Evolutionary conservation across 2,329 filamentous ascomycete species (phyloP).

Genomic region (Ramularia endophylla): DNA sequence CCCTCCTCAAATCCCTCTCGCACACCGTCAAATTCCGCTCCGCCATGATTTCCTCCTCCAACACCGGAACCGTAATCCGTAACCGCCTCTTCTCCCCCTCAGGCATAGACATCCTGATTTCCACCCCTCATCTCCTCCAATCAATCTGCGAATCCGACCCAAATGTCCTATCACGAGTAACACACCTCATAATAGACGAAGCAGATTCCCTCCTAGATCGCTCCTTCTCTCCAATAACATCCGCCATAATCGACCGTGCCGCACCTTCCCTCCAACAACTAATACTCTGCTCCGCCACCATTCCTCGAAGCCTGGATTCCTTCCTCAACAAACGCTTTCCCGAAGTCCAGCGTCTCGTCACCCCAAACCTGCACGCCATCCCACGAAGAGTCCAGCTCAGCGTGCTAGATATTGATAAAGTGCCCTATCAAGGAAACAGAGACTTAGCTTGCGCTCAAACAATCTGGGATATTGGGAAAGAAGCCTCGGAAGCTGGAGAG

Average conservation of each 20-base stretch:
- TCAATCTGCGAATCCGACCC: conserved; percentile 87
- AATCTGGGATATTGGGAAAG: conserved; percentile 87
- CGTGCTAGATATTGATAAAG: conserved; percentile 82
- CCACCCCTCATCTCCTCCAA: conserved; percentile 82
- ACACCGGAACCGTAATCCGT: conserved; percentile 73
- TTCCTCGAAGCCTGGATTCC: conserved; percentile 80
- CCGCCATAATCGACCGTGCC: conserved; percentile 72
- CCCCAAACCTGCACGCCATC: conserved; percentile 93
- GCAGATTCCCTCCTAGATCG: conserved; percentile 94
- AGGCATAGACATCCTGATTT: conserved; percentile 79
- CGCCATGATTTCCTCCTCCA: conserved; percentile 71
- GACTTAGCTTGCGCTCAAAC: conserved; percentile 88
- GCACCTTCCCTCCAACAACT: conserved; percentile 78
- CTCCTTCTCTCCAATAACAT: conserved; percentile 80
- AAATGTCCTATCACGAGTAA: conserved; percentile 85
- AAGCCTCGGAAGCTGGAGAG: conserved; percentile 54
- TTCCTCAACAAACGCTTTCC: conserved; percentile 79
- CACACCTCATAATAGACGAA: conserved; percentile 86
- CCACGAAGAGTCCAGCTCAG: conserved; percentile 90
- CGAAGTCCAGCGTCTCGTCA: conserved; percentile 77
- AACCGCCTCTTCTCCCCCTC: conserved; percentile 72
- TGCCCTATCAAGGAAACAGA: conserved; percentile 93
- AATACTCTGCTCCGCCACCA: conserved; percentile 91
- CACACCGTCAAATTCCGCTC: conserved; percentile 85
- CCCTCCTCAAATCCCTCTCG: conserved; percentile 72